phyloP scores from a whole-genome alignment of 139 green algal species.

The Gonium pectorale region DNA sequence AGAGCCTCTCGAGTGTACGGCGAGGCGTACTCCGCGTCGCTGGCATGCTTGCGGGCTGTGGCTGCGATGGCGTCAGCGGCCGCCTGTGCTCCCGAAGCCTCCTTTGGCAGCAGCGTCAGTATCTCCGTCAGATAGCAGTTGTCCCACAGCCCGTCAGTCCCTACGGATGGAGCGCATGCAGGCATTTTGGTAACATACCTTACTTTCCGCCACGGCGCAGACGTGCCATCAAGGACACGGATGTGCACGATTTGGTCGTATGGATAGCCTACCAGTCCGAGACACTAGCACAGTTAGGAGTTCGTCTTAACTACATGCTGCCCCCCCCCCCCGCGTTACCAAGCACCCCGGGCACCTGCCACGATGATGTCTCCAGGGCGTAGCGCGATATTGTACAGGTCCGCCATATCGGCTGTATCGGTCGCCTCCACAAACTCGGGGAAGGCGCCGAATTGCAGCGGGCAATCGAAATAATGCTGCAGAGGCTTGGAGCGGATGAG shows the following conservation, averaged over 20 bases:
- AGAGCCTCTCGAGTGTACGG: slow-evolving; percentile 83
- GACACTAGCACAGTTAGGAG: too few relatives aligned
- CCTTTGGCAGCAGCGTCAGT: slow-evolving; percentile 52
- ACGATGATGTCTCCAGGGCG: slow-evolving; percentile 76
- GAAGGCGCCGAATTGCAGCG: slow-evolving; percentile 76
- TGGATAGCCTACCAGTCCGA: too few relatives aligned
- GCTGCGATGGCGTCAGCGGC: slow-evolving; percentile 55
- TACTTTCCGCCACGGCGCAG: too few relatives aligned
- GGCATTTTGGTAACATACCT: too few relatives aligned
- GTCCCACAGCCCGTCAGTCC: slow-evolving; percentile 82
- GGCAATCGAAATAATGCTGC: slow-evolving; percentile 88
- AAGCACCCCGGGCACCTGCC: slow-evolving; percentile 45
- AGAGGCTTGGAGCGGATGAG: slow-evolving; percentile 61
- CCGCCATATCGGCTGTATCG: slow-evolving; percentile 77
- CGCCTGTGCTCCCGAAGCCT: slow-evolving; percentile 31
- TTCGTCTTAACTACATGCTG: too few relatives aligned
- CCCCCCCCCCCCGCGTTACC: too few relatives aligned
- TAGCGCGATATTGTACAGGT: slow-evolving; percentile 64
- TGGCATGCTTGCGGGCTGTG: slow-evolving; percentile 52
- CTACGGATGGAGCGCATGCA: slow-evolving; percentile 41
- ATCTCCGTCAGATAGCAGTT: slow-evolving; percentile 68
- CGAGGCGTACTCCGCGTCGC: slow-evolving; percentile 74
- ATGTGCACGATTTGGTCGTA: too few relatives aligned
- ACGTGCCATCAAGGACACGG: too few relatives aligned
- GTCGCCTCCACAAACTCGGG: slow-evolving; percentile 78